phyloP scores from a whole-genome alignment of 805 yeast genomes.

The Starmerella tilneyi region DNA sequence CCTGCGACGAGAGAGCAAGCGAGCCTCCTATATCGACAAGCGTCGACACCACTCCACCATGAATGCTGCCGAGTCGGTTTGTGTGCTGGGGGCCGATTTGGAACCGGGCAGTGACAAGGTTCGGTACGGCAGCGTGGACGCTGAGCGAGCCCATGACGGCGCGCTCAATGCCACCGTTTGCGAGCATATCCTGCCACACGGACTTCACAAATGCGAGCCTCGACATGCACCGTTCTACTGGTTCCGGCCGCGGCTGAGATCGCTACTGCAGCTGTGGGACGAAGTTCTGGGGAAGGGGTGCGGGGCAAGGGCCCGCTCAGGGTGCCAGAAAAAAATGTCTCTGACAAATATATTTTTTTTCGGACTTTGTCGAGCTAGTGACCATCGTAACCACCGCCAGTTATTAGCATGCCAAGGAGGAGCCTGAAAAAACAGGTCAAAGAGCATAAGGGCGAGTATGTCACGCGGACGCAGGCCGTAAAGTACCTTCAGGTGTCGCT shows the following conservation, averaged over 20 bases:
- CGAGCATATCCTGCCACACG: constrained; percentile 26
- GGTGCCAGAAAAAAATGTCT: neutral
- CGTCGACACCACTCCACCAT: constrained; percentile 37
- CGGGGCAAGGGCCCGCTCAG: too few species aligned
- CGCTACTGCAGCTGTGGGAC: too few species aligned
- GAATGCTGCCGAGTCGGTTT: constrained; percentile 35
- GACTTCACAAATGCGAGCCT: constrained; percentile 23
- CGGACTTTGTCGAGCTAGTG: neutral
- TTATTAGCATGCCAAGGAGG: constrained; percentile 2
- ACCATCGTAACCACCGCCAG: neutral
- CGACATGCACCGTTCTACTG: too few species aligned
- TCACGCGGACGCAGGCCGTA: constrained; percentile 91
- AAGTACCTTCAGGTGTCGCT: constrained; percentile 82
- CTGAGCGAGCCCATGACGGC: constrained; percentile 21
- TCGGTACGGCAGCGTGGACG: constrained; percentile 29
- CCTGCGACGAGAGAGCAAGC: constrained; percentile 35
- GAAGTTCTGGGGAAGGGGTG: too few species aligned
- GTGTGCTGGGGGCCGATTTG: constrained; percentile 32
- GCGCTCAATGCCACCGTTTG: constrained; percentile 24
- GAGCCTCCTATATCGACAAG: constrained; percentile 39
- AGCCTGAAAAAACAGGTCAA: constrained; percentile 4
- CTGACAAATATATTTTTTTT: constrained; percentile 8
- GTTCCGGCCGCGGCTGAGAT: too few species aligned
- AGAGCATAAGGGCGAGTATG: constrained; percentile 37
- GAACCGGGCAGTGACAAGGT: constrained; percentile 30